Conservation (phyloP, 1,284 basidiomycete genomes). For the Tilletiopsis washingtonensis region DNA sequence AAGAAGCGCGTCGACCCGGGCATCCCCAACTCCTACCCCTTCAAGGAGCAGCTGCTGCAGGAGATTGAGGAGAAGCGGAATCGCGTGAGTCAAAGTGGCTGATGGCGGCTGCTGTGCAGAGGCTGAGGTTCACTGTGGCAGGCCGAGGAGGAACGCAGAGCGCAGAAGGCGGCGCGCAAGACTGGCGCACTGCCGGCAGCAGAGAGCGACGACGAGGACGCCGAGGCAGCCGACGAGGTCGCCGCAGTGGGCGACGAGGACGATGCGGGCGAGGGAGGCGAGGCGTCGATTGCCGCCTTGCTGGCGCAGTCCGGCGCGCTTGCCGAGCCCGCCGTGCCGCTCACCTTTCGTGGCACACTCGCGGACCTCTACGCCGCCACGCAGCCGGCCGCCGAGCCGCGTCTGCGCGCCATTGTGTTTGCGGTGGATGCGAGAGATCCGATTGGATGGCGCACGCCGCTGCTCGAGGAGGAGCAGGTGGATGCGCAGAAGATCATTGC, state of each 20-base stretch:
- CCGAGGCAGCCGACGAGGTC: conserved; percentile 12
- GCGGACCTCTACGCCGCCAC: conserved; percentile 12
- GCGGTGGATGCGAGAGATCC: conserved; percentile 39
- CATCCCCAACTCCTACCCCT: conserved; percentile 93
- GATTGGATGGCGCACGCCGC: conserved; percentile 26
- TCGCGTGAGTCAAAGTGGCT: background rate
- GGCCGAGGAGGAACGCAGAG: too few relatives aligned
- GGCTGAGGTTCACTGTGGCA: too few relatives aligned
- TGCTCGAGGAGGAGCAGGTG: conserved; percentile 19
- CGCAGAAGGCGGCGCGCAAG: too few relatives aligned
- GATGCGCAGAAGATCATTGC: conserved; percentile 15
- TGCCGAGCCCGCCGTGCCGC: conserved; percentile 1
- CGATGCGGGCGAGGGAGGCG: conserved; percentile 8
- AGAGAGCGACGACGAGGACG: conserved; percentile 10
- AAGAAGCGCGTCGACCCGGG: conserved; percentile 74
- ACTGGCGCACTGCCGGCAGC: too few relatives aligned
- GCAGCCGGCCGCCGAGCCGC: conserved; percentile 3
- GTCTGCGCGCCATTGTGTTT: conserved; percentile 24
- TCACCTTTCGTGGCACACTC: conserved; percentile 19
- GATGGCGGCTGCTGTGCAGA: too few relatives aligned
- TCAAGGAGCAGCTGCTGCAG: conserved; percentile 90
- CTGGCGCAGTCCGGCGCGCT: conserved; percentile 1
- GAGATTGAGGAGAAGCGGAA: conserved; percentile 52
- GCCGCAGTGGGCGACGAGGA: conserved; percentile 15
- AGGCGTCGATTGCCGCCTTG: background rate